Evolutionary conservation across 176 grass and related monocot species (phyloP), one percentile per base, ranked within the genome.

Genomic region (Carex cristatella): DNA sequence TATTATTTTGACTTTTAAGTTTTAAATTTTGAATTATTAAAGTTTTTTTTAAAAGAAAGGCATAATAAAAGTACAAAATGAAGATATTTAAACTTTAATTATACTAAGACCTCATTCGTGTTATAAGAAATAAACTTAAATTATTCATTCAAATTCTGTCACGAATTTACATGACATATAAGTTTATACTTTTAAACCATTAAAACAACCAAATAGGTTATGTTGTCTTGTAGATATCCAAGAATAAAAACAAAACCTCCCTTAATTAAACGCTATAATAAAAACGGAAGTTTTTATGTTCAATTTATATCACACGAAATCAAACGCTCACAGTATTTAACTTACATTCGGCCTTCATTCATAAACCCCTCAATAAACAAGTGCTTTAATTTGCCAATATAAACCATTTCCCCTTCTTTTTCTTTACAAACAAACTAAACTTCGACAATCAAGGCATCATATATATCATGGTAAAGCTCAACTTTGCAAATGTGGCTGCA

Each of bases 301-400:
- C 65, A 75, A 75, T 48, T 75, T 28, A 75, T 51, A 23, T 75
- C 71, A 75, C 71, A 44, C 71, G 4, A n/a, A 71, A 71, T 42
- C 9, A 28, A 71, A 18, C 37, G 37, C 38, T 71, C 35, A 75
- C 71, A 53, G n/a, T 28, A 54, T 74, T 61, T 2, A 51, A 53
- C 0, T 51, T 48, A 7, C n/a, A 75, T 75, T 51, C 70, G 4
- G 7, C 32, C 65, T 6, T 37, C 42, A 27, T 74, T 8, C 15
- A 48, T 74, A 23, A 19, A 73, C 19, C 3, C 35, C 68, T 71
- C 68, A 37, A 23, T 23, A 23, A 37, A 2, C 15, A 71, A 74
- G 10, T n/a, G 44, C 13, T 74, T 19, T 19, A 51, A 51, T 51
- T 51, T 51, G 9, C 48, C 2, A 53, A 40, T 51, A 44, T 28